Evolutionary conservation across 306 rosid species (phyloP).

Genomic region (Corylus americana): DNA sequence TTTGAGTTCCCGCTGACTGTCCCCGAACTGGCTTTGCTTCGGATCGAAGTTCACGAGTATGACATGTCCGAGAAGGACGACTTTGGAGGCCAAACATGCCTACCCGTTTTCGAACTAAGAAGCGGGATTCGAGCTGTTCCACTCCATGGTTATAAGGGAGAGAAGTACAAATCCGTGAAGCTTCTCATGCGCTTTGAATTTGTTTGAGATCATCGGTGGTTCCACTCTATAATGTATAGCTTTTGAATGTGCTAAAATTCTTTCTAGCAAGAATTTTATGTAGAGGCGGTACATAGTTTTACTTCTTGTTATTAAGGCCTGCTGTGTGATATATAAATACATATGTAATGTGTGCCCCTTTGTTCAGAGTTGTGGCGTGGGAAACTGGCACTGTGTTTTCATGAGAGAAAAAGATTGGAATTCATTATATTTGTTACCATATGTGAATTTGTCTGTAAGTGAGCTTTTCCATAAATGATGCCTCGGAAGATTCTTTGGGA

Average conservation of each 20-base stretch:
- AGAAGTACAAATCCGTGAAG: conserved; percentile 70
- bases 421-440: background rate
- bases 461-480: background rate
- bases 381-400: background rate
- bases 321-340: background rate
- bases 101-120: conserved; percentile 73
- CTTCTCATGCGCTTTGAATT: conserved; percentile 89
- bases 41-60: conserved; percentile 91
- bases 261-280: background rate
- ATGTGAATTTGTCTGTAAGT: background rate
- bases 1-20: conserved; percentile 73
- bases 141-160: conserved; percentile 59
- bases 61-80: conserved; percentile 98
- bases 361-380: background rate
- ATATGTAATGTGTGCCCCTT: background rate
- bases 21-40: conserved; percentile 86
- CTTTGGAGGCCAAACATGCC: conserved; percentile 92
- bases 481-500: background rate
- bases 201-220: conserved; percentile 31
- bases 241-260: background rate
- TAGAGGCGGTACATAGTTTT: conserved; percentile 16
- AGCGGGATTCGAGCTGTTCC: conserved; percentile 79
- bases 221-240: conserved; percentile 27
- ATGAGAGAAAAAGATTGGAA: background rate
- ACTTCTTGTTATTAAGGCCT: background rate